Percentiles rank a stretch among this genome's conserved stretches.
These are phyloP conservation scores for Aspergillus cavernicola DNA, from an alignment of 495 filamentous ascomycete species.

Conservation along the genomic window DNA sequence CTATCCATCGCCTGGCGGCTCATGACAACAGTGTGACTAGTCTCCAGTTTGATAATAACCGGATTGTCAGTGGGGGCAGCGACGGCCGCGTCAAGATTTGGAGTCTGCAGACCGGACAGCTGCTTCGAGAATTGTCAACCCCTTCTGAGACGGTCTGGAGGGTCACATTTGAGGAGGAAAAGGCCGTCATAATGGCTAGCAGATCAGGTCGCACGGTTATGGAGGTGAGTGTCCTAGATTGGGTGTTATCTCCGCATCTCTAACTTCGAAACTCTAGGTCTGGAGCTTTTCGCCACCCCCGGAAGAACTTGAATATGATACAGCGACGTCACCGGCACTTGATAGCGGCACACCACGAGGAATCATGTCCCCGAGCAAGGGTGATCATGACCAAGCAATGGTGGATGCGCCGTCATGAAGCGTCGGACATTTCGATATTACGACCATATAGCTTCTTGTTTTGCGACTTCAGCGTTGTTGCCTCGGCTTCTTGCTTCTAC, in stretches of 20 bases:
- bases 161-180: conserved; percentile 97
- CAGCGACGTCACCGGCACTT: conserved; percentile 20
- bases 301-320: conserved; percentile 48
- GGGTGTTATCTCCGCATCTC: background rate
- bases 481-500: conserved; percentile 5
- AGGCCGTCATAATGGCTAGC: conserved; percentile 91
- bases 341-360: conserved; percentile 24
- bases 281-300: conserved; percentile 84
- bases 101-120: conserved; percentile 84
- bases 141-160: conserved; percentile 95
- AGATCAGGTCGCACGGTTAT: conserved; percentile 82
- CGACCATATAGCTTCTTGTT: conserved; percentile 21
- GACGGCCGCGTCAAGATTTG: conserved; percentile 97
- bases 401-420: conserved; percentile 34
- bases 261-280: conserved; percentile 52
- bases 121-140: conserved; percentile 85
- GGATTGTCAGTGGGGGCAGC: conserved; percentile 91
- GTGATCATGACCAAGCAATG: conserved; percentile 41
- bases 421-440: conserved; percentile 14
- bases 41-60: conserved; percentile 90
- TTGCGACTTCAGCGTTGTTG: conserved; percentile 14
- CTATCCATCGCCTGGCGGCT: conserved; percentile 92
- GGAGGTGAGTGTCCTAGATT: conserved; percentile 64
- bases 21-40: conserved; percentile 98
- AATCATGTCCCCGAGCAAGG: conserved; percentile 28